phyloP scores from a whole-genome alignment of 78 protist genomes.

The Anaeramoeba ignava region DNA sequence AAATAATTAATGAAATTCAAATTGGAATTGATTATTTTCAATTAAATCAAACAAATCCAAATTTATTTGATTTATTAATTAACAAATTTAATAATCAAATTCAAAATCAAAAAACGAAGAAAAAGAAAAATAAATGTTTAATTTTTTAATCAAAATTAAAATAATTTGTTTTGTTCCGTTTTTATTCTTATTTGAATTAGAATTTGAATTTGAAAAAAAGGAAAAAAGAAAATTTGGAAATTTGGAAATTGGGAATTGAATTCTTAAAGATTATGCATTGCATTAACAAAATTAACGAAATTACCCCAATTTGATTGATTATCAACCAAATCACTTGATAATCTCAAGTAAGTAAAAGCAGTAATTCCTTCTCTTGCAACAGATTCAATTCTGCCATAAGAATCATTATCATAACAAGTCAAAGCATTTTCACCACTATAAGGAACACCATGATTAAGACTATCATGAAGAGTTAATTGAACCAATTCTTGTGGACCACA shows the following conservation, averaged over 20 bases:
- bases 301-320: background rate
- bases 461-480: slow-evolving; percentile 15
- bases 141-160: too few relatives aligned
- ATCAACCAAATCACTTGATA: slow-evolving; percentile 3
- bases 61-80: too few relatives aligned
- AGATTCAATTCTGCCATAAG: background rate
- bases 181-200: too few relatives aligned
- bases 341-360: slow-evolving; percentile 19
- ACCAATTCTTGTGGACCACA: slow-evolving; percentile 46
- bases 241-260: background rate
- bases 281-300: background rate
- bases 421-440: slow-evolving; percentile 31
- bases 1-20: too few relatives aligned
- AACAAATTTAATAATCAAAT: too few relatives aligned
- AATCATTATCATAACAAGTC: background rate
- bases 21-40: too few relatives aligned
- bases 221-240: background rate
- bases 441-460: slow-evolving; percentile 26
- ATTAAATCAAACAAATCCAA: too few relatives aligned
- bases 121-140: too few relatives aligned
- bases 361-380: background rate
- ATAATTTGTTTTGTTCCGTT: too few relatives aligned
- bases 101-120: too few relatives aligned
- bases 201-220: too few relatives aligned
- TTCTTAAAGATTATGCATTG: background rate